Percentiles rank a stretch among this genome's conserved stretches.
These are phyloP conservation scores for Adansonia rubrostipa DNA, from an alignment of 441 rosid species.

Conservation along the genomic window DNA sequence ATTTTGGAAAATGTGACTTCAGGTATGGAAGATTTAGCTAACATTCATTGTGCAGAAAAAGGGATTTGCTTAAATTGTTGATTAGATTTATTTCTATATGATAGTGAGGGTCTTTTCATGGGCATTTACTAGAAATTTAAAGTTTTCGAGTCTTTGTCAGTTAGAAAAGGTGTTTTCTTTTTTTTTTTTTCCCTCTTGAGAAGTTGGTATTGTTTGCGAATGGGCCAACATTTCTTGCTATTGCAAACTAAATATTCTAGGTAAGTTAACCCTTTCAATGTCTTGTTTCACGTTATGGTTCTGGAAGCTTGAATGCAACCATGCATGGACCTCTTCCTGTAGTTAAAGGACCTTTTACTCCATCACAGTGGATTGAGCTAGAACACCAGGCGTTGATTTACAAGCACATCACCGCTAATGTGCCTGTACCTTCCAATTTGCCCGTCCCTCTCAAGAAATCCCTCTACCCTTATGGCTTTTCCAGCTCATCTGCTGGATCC, in stretches of 20 bases:
- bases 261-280: not conserved
- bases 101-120: constrained; percentile 29
- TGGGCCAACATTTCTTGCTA: too few species aligned
- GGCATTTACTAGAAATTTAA: not conserved
- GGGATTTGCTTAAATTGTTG: constrained; percentile 19
- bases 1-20: not conserved
- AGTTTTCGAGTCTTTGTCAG: not conserved
- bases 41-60: not conserved
- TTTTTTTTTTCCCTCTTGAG: too few species aligned
- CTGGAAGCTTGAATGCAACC: constrained; percentile 52
- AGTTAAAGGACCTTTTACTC: constrained; percentile 71
- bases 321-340: constrained; percentile 56
- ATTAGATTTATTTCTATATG: constrained; percentile 12
- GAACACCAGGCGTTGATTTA: constrained; percentile 91
- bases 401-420: constrained; percentile 75
- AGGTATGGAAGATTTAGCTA: not conserved
- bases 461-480: constrained; percentile 49
- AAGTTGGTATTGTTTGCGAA: too few species aligned
- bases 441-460: constrained; percentile 70
- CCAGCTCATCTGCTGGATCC: constrained; percentile 48
- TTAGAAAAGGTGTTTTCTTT: too few species aligned
- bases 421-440: constrained; percentile 75
- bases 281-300: constrained; percentile 51
- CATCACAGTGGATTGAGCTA: constrained; percentile 87
- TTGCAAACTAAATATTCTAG: constrained; percentile 17